Evolutionary conservation across 129 eudicot species (phyloP), one percentile per base, ranked within the genome.

Genomic region (Flaveria ramosissima): DNA sequence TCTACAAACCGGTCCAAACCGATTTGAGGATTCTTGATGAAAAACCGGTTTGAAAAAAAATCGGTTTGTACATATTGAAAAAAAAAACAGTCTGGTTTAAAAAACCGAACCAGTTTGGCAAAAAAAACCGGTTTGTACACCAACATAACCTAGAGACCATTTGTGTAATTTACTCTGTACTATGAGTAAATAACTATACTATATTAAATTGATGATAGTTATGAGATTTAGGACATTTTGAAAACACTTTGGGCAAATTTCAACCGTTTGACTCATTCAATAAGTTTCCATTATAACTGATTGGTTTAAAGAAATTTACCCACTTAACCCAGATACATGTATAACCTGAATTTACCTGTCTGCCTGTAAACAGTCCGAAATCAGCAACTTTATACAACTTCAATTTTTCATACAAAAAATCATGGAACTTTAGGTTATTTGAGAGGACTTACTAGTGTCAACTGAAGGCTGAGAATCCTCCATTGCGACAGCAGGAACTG

Each of bases 401-500:
- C 7, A 6, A 1, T 36, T 36, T 36, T 36, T 36, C 41, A 36
- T 0, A 36, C 41, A 39, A 12, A 61, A 20, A 1, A 4, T 61
- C 6, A 30, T 30, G 30, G 0, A 30, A 32, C 4, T 63, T 27
- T 10, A 7, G 57, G 70, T 70, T 42, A 19, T 41, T 56, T 3
- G 32, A 32, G 66, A 64, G n/a, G 63, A 83, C 94, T 90, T 75
- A 92, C 95, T 21, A 43, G 78, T 51, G 60, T 85, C 83, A 74
- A 21, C 65, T 15, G 77, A 79, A 66, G 79, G 68, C 81, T 69
- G 83, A 50, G 88, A 79, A 83, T 72, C 86, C 48, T 73, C 86
- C 19, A 76, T 19, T 74, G 64, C 36, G 64, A n/a, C 76, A 52
- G 64, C 66, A 19, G 76, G 76, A 52, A 15, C 23, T 56, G 68